Percentiles rank a stretch among this genome's conserved stretches.
phyloP scores from a whole-genome alignment of 139 green algal genomes.

The Tetratostichococcus sp. region DNA sequence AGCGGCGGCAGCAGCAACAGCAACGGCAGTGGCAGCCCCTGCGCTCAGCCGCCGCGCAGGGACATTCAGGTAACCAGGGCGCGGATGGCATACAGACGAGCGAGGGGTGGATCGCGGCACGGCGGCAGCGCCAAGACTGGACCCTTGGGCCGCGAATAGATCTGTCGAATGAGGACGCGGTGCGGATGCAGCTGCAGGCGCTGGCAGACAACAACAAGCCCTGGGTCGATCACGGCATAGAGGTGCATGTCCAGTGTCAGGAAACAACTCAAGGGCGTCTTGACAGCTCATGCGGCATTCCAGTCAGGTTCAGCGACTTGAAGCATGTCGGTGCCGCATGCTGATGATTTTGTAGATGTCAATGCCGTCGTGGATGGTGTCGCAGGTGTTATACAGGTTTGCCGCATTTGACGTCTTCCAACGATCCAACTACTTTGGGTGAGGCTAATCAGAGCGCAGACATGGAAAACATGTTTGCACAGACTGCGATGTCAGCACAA shows the following conservation, averaged over 20 bases:
- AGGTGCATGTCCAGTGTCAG: constrained; percentile 23
- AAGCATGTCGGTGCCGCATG: too few relatives aligned
- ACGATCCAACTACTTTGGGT: constrained; percentile 60
- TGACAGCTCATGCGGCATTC: too few relatives aligned
- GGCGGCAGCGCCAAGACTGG: constrained; percentile 16
- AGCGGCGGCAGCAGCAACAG: too few relatives aligned
- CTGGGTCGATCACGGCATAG: constrained; percentile 55
- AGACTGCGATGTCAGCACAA: too few relatives aligned
- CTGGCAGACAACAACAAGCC: constrained; percentile 50
- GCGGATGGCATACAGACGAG: neutral
- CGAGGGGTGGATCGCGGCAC: constrained; percentile 10
- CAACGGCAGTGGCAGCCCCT: too few relatives aligned
- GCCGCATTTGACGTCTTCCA: constrained; percentile 67
- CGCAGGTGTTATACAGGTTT: constrained; percentile 53
- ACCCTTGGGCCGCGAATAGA: constrained; percentile 29
- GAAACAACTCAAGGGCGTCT: neutral
- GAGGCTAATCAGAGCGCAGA: too few relatives aligned
- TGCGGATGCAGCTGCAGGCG: constrained; percentile 48
- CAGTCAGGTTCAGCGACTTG: too few relatives aligned
- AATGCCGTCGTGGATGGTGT: neutral
- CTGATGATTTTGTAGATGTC: neutral
- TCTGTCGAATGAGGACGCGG: constrained; percentile 38
- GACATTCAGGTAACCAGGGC: too few relatives aligned
- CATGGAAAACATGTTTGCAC: too few relatives aligned
- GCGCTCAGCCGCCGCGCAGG: too few relatives aligned